Evolutionary conservation across 352 stramenopile species (phyloP).

Genomic region (Phytophthora sp.): DNA sequence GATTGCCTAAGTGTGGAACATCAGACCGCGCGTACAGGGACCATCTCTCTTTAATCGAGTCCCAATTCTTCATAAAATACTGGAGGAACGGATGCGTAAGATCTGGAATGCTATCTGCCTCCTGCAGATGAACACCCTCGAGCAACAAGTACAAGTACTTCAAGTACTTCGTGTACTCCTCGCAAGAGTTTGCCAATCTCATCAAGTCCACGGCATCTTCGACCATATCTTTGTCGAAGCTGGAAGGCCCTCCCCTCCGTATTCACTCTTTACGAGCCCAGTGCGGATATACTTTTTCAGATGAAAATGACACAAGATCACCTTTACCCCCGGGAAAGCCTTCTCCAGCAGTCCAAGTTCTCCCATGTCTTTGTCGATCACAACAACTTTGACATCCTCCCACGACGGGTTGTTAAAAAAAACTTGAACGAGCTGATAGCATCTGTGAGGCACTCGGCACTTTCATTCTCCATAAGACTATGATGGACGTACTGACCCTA

Average conservation of each 20-base stretch:
- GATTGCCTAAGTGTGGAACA: background rate
- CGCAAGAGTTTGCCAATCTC: background rate
- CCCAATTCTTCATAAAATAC: conserved; percentile 18
- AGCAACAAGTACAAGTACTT: conserved; percentile 1
- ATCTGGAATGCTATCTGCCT: background rate
- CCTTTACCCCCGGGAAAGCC: background rate
- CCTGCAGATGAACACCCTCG: background rate
- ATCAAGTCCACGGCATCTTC: background rate
- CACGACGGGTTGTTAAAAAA: background rate
- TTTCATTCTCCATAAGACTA: conserved; percentile 1
- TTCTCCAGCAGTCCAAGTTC: background rate
- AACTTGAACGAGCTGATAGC: background rate
- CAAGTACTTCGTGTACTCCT: background rate
- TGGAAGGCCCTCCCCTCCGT: background rate
- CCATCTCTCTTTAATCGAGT: conserved; percentile 11
- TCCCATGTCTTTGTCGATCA: conserved; percentile 1
- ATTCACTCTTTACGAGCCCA: background rate
- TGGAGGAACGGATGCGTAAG: conserved; percentile 2
- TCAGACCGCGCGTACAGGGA: background rate
- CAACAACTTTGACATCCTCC: background rate
- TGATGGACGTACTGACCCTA: background rate
- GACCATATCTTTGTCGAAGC: background rate
- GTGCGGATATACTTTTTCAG: background rate
- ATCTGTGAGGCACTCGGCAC: background rate
- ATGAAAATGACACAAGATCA: conserved; percentile 5